phyloP scores from a whole-genome alignment of 768 basidiomycete genomes.

The Pleurotus platypus region DNA sequence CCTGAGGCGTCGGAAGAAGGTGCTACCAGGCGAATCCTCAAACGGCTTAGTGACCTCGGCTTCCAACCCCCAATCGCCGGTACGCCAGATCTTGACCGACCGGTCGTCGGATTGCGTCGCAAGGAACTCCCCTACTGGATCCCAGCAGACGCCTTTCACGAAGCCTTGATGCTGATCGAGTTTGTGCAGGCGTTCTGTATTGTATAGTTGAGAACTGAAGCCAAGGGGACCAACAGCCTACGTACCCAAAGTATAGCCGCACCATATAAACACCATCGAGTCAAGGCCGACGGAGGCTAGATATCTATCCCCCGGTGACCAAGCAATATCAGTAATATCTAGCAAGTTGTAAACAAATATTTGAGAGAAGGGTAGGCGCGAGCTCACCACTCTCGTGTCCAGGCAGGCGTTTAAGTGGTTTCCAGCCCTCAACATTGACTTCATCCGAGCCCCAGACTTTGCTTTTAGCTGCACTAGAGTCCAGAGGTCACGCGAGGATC shows the following conservation, averaged over 20 bases:
- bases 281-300: constrained; percentile 94
- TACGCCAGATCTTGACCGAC: constrained; percentile 95
- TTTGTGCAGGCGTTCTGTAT: constrained; percentile 73
- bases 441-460: constrained; percentile 95
- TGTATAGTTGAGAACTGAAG: constrained; percentile 3
- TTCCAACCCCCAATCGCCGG: constrained; percentile 86
- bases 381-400: constrained; percentile 90
- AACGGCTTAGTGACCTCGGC: constrained; percentile 88
- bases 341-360: constrained; percentile 6
- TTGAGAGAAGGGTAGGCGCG: background rate
- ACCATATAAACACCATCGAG: constrained; percentile 90
- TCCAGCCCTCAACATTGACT: constrained; percentile 97
- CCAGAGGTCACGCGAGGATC: constrained; percentile 1
- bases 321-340: constrained; percentile 96
- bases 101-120: constrained; percentile 98
- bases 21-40: constrained; percentile 89
- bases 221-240: constrained; percentile 4
- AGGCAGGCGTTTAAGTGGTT: constrained; percentile 84
- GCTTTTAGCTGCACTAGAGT: constrained; percentile 65
- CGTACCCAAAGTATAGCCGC: constrained; percentile 85
- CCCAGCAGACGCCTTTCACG: constrained; percentile 98
- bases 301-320: constrained; percentile 90
- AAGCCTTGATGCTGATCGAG: constrained; percentile 92
- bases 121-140: constrained; percentile 95
- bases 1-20: constrained; percentile 54